Percentiles rank a stretch among this genome's conserved stretches.
These are phyloP conservation scores for Candida tetrigidarum DNA, from an alignment of 1,139 yeast species.

Conservation along the genomic window DNA sequence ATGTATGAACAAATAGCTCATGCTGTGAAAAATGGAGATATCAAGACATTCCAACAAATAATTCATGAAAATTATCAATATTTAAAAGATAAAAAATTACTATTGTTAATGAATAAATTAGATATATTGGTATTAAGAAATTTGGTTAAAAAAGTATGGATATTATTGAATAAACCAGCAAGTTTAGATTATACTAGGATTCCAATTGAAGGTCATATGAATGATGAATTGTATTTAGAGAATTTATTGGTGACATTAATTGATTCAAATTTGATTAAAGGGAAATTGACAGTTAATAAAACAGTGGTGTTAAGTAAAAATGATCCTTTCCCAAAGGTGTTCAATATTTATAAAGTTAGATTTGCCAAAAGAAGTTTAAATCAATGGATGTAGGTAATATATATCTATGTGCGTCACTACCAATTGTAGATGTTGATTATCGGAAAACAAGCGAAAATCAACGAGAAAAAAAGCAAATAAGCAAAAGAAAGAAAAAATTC, in stretches of 20 bases:
- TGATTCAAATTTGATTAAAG: slow-evolving; percentile 57
- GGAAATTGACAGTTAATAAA: slow-evolving; percentile 52
- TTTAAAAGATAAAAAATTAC: slow-evolving; percentile 38
- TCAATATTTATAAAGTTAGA: slow-evolving; percentile 25
- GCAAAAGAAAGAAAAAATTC: too few relatives aligned
- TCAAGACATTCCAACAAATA: slow-evolving; percentile 32
- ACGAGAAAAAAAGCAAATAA: not conserved
- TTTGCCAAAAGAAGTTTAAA: slow-evolving; percentile 11
- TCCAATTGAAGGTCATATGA: slow-evolving; percentile 11
- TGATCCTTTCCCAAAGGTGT: slow-evolving; percentile 53
- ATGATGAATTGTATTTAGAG: slow-evolving; percentile 43
- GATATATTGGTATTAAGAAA: slow-evolving; percentile 52
- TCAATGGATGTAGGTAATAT: slow-evolving; percentile 15
- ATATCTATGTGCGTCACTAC: not conserved
- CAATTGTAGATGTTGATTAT: not conserved
- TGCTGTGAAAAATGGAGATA: slow-evolving; percentile 45
- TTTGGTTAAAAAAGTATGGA: slow-evolving; percentile 42
- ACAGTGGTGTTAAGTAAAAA: slow-evolving; percentile 53
- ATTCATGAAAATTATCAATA: slow-evolving; percentile 36
- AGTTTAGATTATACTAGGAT: slow-evolving; percentile 35
- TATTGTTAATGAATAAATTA: slow-evolving; percentile 33
- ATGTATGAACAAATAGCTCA: slow-evolving; percentile 41
- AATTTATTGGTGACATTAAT: slow-evolving; percentile 53
- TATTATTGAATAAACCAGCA: slow-evolving; percentile 27
- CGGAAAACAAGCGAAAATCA: not conserved